phyloP scores from a whole-genome alignment of 192 early-diverging fungal species.

The Umbelopsis sp. region DNA sequence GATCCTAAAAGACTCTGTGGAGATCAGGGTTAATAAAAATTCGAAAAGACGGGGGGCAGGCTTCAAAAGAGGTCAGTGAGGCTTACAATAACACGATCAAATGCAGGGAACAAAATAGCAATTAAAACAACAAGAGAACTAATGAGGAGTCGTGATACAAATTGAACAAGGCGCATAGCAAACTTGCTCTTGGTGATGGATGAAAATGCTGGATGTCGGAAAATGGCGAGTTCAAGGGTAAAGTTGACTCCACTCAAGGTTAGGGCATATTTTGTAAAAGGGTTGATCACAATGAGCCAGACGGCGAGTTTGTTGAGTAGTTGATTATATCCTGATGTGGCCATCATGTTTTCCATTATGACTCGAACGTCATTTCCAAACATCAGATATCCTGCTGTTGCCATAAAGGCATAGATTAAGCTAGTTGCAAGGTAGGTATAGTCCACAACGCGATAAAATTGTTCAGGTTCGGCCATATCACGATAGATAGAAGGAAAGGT shows the following conservation, averaged over 20 bases:
- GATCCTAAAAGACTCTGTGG: slow-evolving; percentile 33
- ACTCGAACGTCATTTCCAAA: slow-evolving; percentile 57
- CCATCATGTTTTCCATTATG: slow-evolving; percentile 72
- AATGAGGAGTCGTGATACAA: slow-evolving; percentile 34
- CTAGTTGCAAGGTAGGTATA: slow-evolving; percentile 53
- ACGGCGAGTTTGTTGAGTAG: slow-evolving; percentile 57
- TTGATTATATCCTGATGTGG: slow-evolving; percentile 50
- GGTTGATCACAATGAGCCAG: slow-evolving; percentile 66
- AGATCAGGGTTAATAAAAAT: not conserved
- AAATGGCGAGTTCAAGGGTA: slow-evolving; percentile 39
- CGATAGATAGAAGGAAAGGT: slow-evolving; percentile 69
- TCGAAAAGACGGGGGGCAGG: not conserved
- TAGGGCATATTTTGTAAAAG: slow-evolving; percentile 72
- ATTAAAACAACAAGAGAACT: slow-evolving; percentile 45
- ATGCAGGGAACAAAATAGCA: slow-evolving; percentile 62
- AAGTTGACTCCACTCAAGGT: slow-evolving; percentile 63
- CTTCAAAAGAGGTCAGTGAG: not conserved
- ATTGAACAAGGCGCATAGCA: slow-evolving; percentile 2
- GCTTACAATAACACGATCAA: slow-evolving; percentile 68
- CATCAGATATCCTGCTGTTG: slow-evolving; percentile 64
- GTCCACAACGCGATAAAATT: slow-evolving; percentile 56
- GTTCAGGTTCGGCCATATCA: slow-evolving; percentile 58
- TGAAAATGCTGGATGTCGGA: slow-evolving; percentile 13
- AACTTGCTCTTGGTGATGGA: not conserved
- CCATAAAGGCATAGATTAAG: slow-evolving; percentile 53